Percentiles rank a stretch among this genome's conserved stretches.
Conservation (phyloP, 2,329 filamentous ascomycete species). For the Exophiala sideris region DNA sequence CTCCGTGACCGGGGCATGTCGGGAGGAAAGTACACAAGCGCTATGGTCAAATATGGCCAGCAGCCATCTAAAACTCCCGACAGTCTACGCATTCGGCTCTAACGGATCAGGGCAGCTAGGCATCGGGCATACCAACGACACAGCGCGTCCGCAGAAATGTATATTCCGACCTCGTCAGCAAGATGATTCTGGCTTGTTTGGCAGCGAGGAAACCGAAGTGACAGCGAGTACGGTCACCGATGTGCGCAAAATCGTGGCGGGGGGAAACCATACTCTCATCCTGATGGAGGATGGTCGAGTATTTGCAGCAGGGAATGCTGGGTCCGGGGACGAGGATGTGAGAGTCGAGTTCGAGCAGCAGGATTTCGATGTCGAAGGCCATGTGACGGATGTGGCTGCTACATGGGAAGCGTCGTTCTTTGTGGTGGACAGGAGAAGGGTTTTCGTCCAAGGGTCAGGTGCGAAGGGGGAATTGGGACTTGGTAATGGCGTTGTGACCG, state of each 20-base stretch:
- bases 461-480: slow-evolving; percentile 70
- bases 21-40: too few species aligned
- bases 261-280: slow-evolving; percentile 84
- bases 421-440: slow-evolving; percentile 41
- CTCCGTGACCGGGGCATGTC: too few species aligned
- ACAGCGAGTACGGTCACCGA: background rate
- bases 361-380: background rate
- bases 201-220: slow-evolving; percentile 36
- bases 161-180: slow-evolving; percentile 49
- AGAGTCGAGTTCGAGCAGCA: slow-evolving; percentile 9
- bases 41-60: too few species aligned
- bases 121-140: slow-evolving; percentile 67
- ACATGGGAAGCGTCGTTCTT: slow-evolving; percentile 75
- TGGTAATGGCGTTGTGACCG: slow-evolving; percentile 38
- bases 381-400: slow-evolving; percentile 57
- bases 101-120: slow-evolving; percentile 75
- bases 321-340: slow-evolving; percentile 38
- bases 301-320: slow-evolving; percentile 61
- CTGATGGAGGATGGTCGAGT: slow-evolving; percentile 59
- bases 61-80: too few species aligned
- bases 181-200: slow-evolving; percentile 37
- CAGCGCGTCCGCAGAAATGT: slow-evolving; percentile 62
- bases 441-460: slow-evolving; percentile 66
- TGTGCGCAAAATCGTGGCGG: slow-evolving; percentile 51
- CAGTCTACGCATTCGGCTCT: slow-evolving; percentile 67